These are phyloP conservation scores for Grigorovia humatica DNA, from an alignment of 805 yeast species.

Conservation along the genomic window DNA sequence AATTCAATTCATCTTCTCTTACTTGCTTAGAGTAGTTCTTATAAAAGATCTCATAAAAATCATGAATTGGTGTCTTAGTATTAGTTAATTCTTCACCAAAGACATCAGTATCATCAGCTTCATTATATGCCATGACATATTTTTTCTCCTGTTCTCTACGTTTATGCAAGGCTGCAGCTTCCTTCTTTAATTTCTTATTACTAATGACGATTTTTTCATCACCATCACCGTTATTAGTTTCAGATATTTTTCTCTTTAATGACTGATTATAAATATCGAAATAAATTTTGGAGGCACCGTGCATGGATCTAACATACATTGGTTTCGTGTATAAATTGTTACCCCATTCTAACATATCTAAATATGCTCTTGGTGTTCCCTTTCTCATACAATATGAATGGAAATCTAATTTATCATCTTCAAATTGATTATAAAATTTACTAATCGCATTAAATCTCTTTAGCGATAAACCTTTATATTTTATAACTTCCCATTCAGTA, in stretches of 20 bases:
- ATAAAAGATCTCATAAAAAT: slow-evolving; percentile 36
- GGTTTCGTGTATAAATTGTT: slow-evolving; percentile 63
- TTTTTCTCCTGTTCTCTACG: slow-evolving; percentile 45
- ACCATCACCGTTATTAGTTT: slow-evolving; percentile 4
- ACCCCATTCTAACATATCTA: slow-evolving; percentile 74
- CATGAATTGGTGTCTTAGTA: slow-evolving; percentile 33
- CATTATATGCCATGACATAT: slow-evolving; percentile 30
- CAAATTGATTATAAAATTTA: slow-evolving; percentile 58
- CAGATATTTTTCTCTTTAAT: slow-evolving; percentile 2
- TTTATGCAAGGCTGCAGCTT: slow-evolving; percentile 38
- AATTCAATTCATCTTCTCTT: slow-evolving; percentile 29
- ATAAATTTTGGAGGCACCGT: slow-evolving; percentile 52
- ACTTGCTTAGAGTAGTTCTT: slow-evolving; percentile 34
- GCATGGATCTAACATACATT: slow-evolving; percentile 56
- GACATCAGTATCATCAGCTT: slow-evolving; percentile 53
- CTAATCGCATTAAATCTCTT: slow-evolving; percentile 65
- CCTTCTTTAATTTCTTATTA: slow-evolving; percentile 47
- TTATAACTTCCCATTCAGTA: slow-evolving; percentile 34
- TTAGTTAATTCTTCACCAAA: slow-evolving; percentile 40
- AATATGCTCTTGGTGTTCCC: slow-evolving; percentile 80
- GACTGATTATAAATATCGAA: slow-evolving; percentile 29
- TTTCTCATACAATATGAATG: slow-evolving; percentile 84
- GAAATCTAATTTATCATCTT: slow-evolving; percentile 85
- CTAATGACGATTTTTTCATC: slow-evolving; percentile 9
- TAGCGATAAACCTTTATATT: slow-evolving; percentile 58